phyloP scores from a whole-genome alignment of 177 flowering plant species.

The Vitis hybrid region DNA sequence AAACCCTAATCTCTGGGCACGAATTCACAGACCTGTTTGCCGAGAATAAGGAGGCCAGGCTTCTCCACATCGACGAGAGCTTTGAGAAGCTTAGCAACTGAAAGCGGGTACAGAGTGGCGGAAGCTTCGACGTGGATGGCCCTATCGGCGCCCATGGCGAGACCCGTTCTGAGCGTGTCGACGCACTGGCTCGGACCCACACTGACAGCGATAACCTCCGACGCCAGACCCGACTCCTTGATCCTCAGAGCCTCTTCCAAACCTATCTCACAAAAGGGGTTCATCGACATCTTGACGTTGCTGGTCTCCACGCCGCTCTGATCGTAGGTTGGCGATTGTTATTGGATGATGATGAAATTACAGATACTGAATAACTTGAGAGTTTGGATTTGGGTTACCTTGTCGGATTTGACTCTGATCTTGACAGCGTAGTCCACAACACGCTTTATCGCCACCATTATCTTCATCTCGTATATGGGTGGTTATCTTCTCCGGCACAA shows the following conservation, averaged over 20 bases:
- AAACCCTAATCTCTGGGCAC: conserved; percentile 1
- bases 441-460: conserved; percentile 87
- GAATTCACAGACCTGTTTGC: conserved; percentile 71
- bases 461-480: conserved; percentile 52
- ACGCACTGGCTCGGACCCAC: conserved; percentile 78
- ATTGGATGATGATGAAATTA: not conserved
- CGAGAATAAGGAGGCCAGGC: conserved; percentile 76
- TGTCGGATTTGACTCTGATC: conserved; percentile 91
- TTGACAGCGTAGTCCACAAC: conserved; percentile 95
- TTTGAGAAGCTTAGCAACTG: conserved; percentile 82
- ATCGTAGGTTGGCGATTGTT: not conserved
- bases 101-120: conserved; percentile 55
- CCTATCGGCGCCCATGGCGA: conserved; percentile 98
- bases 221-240: conserved; percentile 73
- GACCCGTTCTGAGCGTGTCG: conserved; percentile 89
- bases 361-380: not conserved
- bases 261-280: conserved; percentile 95
- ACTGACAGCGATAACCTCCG: conserved; percentile 89
- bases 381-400: conserved; percentile 38
- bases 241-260: conserved; percentile 90
- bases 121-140: conserved; percentile 71
- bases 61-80: conserved; percentile 74
- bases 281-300: conserved; percentile 98
- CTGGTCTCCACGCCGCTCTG: conserved; percentile 85
- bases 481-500: not conserved